phyloP scores from a whole-genome alignment of 1,139 yeast genomes.

The Geotrichum klebahnii region DNA sequence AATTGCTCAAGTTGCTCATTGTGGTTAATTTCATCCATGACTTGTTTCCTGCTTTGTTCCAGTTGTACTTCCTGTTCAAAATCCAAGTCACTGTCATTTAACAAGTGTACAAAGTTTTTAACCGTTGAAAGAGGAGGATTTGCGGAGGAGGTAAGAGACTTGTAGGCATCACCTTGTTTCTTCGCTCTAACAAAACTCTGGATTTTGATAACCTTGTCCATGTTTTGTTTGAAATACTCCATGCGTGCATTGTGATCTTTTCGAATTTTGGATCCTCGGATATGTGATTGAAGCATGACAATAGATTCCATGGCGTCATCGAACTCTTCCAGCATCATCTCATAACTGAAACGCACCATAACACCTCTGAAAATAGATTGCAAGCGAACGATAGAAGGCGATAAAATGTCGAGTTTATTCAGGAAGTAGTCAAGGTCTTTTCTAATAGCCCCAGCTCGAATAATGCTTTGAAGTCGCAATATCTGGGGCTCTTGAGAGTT shows the following conservation, averaged over 20 bases:
- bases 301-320: constrained; percentile 45
- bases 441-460: constrained; percentile 34
- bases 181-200: constrained; percentile 72
- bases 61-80: constrained; percentile 72
- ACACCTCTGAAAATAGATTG: constrained; percentile 46
- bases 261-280: constrained; percentile 49
- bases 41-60: constrained; percentile 63
- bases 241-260: constrained; percentile 42
- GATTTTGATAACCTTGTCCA: constrained; percentile 58
- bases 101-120: constrained; percentile 67
- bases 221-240: constrained; percentile 53
- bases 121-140: constrained; percentile 79
- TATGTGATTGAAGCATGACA: constrained; percentile 48
- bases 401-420: constrained; percentile 28
- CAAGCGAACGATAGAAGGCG: constrained; percentile 43
- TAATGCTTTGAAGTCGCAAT: constrained; percentile 29
- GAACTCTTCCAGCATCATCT: constrained; percentile 51
- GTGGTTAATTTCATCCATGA: constrained; percentile 56
- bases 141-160: constrained; percentile 59
- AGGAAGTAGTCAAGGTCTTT: constrained; percentile 23
- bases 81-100: constrained; percentile 71
- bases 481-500: constrained; percentile 12
- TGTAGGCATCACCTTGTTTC: constrained; percentile 69
- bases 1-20: constrained; percentile 69
- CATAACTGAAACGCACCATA: constrained; percentile 49